Evolutionary conservation across 148 eudicot genomes (phyloP), one percentile per base, ranked within the genome.

Genomic region (Rhododendron henanense): DNA sequence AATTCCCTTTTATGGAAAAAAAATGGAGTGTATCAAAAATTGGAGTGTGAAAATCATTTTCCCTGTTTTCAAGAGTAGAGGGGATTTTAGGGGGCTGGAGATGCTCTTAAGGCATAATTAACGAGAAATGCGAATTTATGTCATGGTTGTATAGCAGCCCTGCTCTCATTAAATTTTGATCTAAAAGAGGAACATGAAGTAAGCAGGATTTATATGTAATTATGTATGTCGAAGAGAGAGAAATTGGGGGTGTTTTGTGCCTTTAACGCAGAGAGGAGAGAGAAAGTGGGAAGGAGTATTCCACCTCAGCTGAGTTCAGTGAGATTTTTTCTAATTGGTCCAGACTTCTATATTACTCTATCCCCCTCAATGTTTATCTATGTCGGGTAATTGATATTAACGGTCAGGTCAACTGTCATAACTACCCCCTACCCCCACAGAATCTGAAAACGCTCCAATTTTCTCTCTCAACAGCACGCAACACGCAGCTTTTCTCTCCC

Each of bases 401-500:
- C 88, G 90, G 88, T 86, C 84, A 82, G 91, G 93, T 91, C 95
- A 91, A 93, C 91, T 89, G 91, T 90, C 92, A 89, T 87, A 87
- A 84, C 88, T 44, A 80, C 81, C 81, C 92, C 90, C 88, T 87
- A 88, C 88, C 87, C 90, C 90, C 92, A 88, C 89, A 90, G 91
- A 93, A 87, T 91, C 90, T 91, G 83, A 82, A 91, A 87, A 86
- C 88, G 84, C 91, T 81, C 90, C 88, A 79, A 81, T 61, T 89
- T 84, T 88, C 90, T 90, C 90, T 86, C 89, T 88, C 89, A 79
- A 88, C 85, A 44, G 25, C 83, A 47, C 33, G 83, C 61, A 37
- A 59, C 83, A 81, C 76, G 48, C 86, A 48, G 69, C 21, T 84
- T 82, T 44, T 55, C 77, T 37, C 74, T 77, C 87, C 84, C 75